Percentiles rank a stretch among this genome's conserved stretches.
Conservation (phyloP, 352 stramenopile genomes). For the Pythium myriotylum region DNA sequence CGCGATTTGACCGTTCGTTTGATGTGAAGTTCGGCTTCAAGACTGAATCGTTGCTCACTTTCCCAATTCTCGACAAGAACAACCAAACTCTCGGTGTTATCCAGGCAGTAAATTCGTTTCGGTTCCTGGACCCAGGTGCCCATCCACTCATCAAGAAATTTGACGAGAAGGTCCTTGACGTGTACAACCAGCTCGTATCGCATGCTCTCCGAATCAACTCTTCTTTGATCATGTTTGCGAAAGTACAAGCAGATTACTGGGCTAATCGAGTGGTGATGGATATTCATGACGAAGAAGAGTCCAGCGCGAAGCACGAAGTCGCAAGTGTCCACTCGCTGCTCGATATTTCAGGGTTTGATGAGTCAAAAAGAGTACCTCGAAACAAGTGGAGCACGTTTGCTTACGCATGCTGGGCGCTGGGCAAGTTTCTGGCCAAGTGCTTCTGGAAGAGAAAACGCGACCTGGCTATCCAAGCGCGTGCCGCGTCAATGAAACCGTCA, state of each 20-base stretch:
- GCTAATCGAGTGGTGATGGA: conserved; percentile 53
- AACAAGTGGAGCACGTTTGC: conserved; percentile 83
- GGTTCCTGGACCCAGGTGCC: conserved; percentile 44
- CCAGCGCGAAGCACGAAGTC: conserved; percentile 55
- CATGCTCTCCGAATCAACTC: conserved; percentile 70
- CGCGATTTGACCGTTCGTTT: conserved; percentile 79
- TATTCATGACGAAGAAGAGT: conserved; percentile 33
- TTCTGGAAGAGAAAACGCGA: conserved; percentile 31
- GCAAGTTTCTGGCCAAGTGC: conserved; percentile 48
- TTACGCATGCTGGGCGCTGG: conserved; percentile 63
- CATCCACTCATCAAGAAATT: conserved; percentile 58
- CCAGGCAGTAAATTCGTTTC: conserved; percentile 59
- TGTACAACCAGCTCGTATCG: conserved; percentile 65
- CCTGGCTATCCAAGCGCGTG: conserved; percentile 8
- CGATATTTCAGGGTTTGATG: conserved; percentile 66
- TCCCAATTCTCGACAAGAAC: conserved; percentile 70
- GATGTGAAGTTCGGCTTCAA: conserved; percentile 86
- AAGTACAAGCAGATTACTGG: conserved; percentile 80
- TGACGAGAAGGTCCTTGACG: conserved; percentile 60
- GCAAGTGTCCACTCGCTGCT: conserved; percentile 71
- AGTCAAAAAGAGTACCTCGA: conserved; percentile 57
- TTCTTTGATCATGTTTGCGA: conserved; percentile 81
- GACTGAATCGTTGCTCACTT: conserved; percentile 73
- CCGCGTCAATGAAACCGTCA: conserved; percentile 8
- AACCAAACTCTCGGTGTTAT: conserved; percentile 70